These are phyloP conservation scores for Fabrea salina DNA, from an alignment of 169 alveolate genomes.

Conservation along the genomic window DNA sequence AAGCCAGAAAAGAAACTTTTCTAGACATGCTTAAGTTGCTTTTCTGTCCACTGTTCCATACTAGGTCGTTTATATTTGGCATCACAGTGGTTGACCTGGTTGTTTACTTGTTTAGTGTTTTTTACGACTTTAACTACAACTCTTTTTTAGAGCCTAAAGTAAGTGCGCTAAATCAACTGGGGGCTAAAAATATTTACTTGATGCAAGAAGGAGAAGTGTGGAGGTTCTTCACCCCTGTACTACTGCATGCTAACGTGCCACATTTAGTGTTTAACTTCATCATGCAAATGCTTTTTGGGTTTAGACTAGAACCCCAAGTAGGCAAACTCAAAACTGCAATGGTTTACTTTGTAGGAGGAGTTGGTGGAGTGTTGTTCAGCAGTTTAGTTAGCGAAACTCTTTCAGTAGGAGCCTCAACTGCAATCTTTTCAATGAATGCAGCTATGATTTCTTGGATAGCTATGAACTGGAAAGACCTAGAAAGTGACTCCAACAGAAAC, in stretches of 20 bases:
- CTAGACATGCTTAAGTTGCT: not conserved
- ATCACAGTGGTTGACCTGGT: not conserved
- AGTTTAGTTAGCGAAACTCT: not conserved
- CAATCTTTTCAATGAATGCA: conserved; percentile 33
- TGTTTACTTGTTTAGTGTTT: not conserved
- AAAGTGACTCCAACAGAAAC: conserved; percentile 15
- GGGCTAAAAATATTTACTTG: conserved; percentile 20
- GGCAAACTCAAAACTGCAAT: conserved; percentile 30
- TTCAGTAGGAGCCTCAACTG: conserved; percentile 51
- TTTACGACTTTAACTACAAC: not conserved
- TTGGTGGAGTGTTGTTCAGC: conserved; percentile 42
- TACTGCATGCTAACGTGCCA: conserved; percentile 36
- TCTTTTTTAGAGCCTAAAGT: conserved; percentile 32
- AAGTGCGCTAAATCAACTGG: conserved; percentile 28
- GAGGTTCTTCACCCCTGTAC: conserved; percentile 36
- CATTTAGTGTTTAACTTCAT: conserved; percentile 40
- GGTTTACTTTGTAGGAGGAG: conserved; percentile 34
- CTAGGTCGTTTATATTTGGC: not conserved
- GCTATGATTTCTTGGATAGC: conserved; percentile 26
- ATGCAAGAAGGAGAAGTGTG: conserved; percentile 21
- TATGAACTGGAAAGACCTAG: conserved; percentile 40
- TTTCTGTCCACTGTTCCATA: not conserved
- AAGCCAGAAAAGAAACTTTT: not conserved
- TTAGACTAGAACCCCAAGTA: conserved; percentile 36
- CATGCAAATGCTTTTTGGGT: conserved; percentile 36